A percentile compares a stretch with the other conserved stretches of the same genome.
phyloP scores from a whole-genome alignment of 768 basidiomycete species.

The Suillus plorans region DNA sequence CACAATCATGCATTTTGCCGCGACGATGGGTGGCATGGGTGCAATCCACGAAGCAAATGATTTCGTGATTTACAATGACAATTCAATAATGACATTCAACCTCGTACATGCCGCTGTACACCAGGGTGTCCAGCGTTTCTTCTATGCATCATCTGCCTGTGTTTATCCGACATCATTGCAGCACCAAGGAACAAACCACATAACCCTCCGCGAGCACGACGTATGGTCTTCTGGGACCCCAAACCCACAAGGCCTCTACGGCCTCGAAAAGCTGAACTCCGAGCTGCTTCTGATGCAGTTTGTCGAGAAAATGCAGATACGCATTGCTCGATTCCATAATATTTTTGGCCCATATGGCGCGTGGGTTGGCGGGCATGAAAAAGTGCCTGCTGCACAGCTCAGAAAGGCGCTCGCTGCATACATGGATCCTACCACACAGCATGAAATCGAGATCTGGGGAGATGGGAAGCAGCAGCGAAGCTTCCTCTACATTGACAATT shows the following conservation, averaged over 20 bases:
- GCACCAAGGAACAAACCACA: slow-evolving; percentile 26
- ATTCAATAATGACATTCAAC: slow-evolving; percentile 35
- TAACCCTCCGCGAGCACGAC: slow-evolving; percentile 47
- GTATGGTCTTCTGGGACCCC: slow-evolving; percentile 38
- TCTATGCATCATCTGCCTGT: slow-evolving; percentile 61
- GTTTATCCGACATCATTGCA: slow-evolving; percentile 53
- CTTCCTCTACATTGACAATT: slow-evolving; percentile 41
- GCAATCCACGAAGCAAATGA: slow-evolving; percentile 54
- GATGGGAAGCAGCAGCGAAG: slow-evolving; percentile 52
- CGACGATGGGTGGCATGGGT: slow-evolving; percentile 67
- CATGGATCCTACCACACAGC: slow-evolving; percentile 2
- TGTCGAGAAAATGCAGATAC: slow-evolving; percentile 34
- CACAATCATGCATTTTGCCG: slow-evolving; percentile 56
- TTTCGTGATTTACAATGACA: slow-evolving; percentile 47
- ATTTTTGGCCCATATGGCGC: slow-evolving; percentile 55
- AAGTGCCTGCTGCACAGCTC: slow-evolving; percentile 55
- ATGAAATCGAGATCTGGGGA: slow-evolving; percentile 56
- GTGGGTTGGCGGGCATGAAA: slow-evolving; percentile 56
- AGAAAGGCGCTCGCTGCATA: slow-evolving; percentile 47
- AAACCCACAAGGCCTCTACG: slow-evolving; percentile 55
- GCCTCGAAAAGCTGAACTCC: slow-evolving; percentile 54
- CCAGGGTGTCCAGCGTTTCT: slow-evolving; percentile 42
- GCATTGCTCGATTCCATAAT: slow-evolving; percentile 58
- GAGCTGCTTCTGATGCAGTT: slow-evolving; percentile 45
- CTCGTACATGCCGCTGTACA: slow-evolving; percentile 40